Evolutionary conservation across 805 yeast genomes (phyloP), one percentile per base, ranked within the genome.

Genomic region (Spathaspora boniae): DNA sequence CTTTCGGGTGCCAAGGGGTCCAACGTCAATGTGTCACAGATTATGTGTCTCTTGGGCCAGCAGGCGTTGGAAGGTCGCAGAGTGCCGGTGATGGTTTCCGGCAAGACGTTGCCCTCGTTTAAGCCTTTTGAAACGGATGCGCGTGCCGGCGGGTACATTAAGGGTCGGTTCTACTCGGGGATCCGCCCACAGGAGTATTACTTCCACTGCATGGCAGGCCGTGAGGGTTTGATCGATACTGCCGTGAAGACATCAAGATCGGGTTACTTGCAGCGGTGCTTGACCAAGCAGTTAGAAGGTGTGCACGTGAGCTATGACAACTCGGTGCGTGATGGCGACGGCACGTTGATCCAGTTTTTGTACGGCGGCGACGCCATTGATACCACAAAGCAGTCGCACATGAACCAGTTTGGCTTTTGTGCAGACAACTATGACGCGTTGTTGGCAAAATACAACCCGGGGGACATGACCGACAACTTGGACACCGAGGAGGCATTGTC

Each of bases 121-220:
- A 86, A 86, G 62, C 91, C 98, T 2, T 91, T 78, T 56, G 99
- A 94, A 58, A 93, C 98, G 11, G 91, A 87, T 60, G 96, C 97
- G 2, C 77, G 94, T 60, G 97, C 99, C 17, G 99, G 99, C 72
- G 99, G 99, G 37, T 93, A 87, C 60, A 86, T 93, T 57, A 86
- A 91, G 60, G 91, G 94, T 43, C 84, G 99, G 51, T 93, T 93
- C 80, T 94, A 87, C 61, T 87, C 97, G 26, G 98, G 98, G 62
- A 85, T 93, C 49, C 80, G 86, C 60, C 98, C 98, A 4, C 99
- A 93, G 66, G 99, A 93, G 63, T 93, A 94, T 66, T 93, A 89
- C 60, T 93, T 94, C 93, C 99, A 93, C 69, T 93, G 98, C 73
- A 93, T 93, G 98, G 98, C 99, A 37, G 99, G 99, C 67, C 84